Conservation (phyloP, 208 protist genomes). For the Trypanosoma boissoni region DNA sequence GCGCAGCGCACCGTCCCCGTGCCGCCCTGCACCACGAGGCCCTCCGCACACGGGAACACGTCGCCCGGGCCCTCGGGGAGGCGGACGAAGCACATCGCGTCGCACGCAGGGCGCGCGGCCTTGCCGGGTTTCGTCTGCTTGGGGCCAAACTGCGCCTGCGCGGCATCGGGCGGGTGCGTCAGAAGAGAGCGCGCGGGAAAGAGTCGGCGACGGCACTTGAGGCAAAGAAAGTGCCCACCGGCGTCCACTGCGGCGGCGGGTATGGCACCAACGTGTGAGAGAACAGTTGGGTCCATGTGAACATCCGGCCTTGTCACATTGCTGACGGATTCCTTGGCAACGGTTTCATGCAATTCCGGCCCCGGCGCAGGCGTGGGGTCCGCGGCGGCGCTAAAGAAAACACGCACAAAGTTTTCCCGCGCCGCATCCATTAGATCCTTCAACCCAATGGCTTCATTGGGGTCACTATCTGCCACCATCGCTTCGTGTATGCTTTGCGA, state of each 20-base stretch:
- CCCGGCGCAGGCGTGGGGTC: background rate
- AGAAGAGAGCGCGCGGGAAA: slow-evolving; percentile 19
- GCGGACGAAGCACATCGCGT: slow-evolving; percentile 17
- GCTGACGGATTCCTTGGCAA: background rate
- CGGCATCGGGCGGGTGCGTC: slow-evolving; percentile 18
- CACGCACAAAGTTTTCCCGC: slow-evolving; percentile 42
- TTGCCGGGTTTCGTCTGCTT: background rate
- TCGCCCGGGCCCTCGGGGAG: slow-evolving; percentile 1
- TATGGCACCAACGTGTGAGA: slow-evolving; percentile 3
- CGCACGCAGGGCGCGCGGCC: slow-evolving; percentile 2
- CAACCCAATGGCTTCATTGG: background rate
- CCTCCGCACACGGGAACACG: slow-evolving; percentile 7
- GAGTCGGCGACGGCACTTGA: slow-evolving; percentile 24
- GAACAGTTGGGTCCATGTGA: slow-evolving; percentile 18
- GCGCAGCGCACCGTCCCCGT: slow-evolving; percentile 21
- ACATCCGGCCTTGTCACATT: background rate
- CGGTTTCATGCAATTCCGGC: slow-evolving; percentile 4
- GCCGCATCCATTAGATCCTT: slow-evolving; percentile 26
- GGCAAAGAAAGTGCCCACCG: slow-evolving; percentile 17
- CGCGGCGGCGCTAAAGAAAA: slow-evolving; percentile 26
- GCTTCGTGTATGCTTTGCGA: slow-evolving; percentile 39
- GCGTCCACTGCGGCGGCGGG: background rate
- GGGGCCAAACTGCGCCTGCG: slow-evolving; percentile 8
- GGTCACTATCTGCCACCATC: too few species aligned
- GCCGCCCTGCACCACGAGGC: background rate